These are phyloP conservation scores for Yarrowia divulgata DNA, from an alignment of 805 yeast species.

Conservation along the genomic window DNA sequence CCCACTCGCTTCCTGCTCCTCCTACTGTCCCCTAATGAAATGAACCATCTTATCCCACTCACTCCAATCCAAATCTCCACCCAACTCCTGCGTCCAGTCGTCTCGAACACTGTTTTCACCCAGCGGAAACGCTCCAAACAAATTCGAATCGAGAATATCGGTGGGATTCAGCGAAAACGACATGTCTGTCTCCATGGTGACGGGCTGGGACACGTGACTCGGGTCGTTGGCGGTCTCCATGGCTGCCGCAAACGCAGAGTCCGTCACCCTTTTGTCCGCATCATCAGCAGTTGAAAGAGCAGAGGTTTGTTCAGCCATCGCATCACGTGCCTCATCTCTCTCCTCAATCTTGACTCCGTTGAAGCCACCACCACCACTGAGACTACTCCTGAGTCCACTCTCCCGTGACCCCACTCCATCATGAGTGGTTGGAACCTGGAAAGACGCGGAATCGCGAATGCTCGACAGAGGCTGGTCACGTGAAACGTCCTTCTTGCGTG, in stretches of 20 bases:
- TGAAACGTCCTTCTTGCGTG: background rate
- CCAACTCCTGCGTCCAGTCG: slow-evolving; percentile 30
- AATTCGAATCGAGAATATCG: slow-evolving; percentile 20
- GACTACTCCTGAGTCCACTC: background rate
- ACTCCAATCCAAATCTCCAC: slow-evolving; percentile 26
- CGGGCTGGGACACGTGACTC: slow-evolving; percentile 9
- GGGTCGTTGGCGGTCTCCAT: slow-evolving; percentile 16
- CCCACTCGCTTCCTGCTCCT: no score
- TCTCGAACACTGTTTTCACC: background rate
- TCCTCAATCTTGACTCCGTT: slow-evolving; percentile 3
- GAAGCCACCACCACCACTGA: background rate
- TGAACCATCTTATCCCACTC: slow-evolving; percentile 39
- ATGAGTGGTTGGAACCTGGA: background rate
- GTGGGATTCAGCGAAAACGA: slow-evolving; percentile 19
- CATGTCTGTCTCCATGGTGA: background rate
- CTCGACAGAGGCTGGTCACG: background rate
- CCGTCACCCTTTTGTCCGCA: background rate
- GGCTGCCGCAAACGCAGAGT: slow-evolving; percentile 6
- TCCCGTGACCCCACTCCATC: background rate
- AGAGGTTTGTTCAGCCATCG: no score
- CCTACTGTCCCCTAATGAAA: slow-evolving; percentile 17
- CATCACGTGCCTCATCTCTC: background rate
- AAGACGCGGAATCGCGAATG: background rate
- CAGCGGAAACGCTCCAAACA: slow-evolving; percentile 14
- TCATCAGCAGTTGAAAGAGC: no score